Base-by-base conservation (phyloP, 1,284 basidiomycete genomes). In the Rhodotorula sp. region DNA sequence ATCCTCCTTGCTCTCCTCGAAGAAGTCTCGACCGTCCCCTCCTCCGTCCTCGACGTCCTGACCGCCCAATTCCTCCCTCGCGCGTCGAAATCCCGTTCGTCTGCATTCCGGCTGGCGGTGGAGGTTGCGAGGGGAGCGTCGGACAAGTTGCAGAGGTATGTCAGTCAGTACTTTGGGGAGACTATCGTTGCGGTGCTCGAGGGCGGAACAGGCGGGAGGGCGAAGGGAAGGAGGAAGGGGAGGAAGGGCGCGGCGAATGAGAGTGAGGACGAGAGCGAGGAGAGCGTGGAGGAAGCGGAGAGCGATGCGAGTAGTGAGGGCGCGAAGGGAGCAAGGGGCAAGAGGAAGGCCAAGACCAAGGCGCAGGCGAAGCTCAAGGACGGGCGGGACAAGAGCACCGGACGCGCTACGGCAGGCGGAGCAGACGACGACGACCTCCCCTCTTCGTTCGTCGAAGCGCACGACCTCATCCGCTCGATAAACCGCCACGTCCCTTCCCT, bases 1-100 rank as follows among this genome's bases (percentile, higher is more conserved):
- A 91, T 99, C 70, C 86, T 99, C 59, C 85, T 90, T 55, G 90
- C 93, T 20, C 83, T 99, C 60, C 87, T 99, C 69, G 93, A 97
- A 77, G 95, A 98, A 80, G 86, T 86, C 58, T 84, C 85, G 66
- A 83, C 86, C 1, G 78, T 98, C 9, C 91, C 93, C 0, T 81
- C 82, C 7, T 88, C 90, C 30, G 89, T 94, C 7, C 81, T 97
- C 79, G 90, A 95, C 62, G 84, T 85, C 36, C 83, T 99, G 47
- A 85, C 98, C 82, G 84, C 87, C 0, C 93, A 95, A 78, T 96
- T 98, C 77, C 85, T 88, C 80, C 87, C 89, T 65, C 89, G 89
- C 79, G 86, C 87, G 73, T 81, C 73, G 29, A 76, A 76, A 61
- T 34, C 64, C 11, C 79, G 79, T 15, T 76, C 79, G 6, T 75